phyloP scores from a whole-genome alignment of 352 stramenopile genomes.

The Phytophthora hybrid region DNA sequence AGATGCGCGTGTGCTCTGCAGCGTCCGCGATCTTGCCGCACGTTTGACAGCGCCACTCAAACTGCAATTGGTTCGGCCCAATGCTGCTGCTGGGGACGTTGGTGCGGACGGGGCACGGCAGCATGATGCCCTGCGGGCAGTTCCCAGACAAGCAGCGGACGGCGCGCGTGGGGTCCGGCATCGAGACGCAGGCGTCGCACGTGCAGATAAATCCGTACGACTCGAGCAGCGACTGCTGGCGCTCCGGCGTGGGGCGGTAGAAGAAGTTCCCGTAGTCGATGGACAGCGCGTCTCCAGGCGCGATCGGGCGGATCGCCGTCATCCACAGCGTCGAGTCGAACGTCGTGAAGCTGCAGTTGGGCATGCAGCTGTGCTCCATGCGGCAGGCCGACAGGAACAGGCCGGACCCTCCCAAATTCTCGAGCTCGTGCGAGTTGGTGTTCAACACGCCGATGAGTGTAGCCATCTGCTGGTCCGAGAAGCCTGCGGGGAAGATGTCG shows the following conservation, averaged over 20 bases:
- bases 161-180: conserved; percentile 60
- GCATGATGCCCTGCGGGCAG: conserved; percentile 54
- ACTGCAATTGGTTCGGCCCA: conserved; percentile 51
- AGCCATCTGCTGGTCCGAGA: conserved; percentile 68
- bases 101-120: conserved; percentile 46
- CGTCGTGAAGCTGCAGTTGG: conserved; percentile 83
- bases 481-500: conserved; percentile 62
- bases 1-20: conserved; percentile 43
- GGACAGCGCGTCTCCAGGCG: conserved; percentile 65
- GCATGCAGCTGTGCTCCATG: conserved; percentile 79
- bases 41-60: conserved; percentile 63
- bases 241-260: conserved; percentile 72
- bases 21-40: conserved; percentile 51
- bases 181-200: conserved; percentile 61
- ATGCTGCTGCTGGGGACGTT: conserved; percentile 36
- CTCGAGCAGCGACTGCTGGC: conserved; percentile 61
- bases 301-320: conserved; percentile 75
- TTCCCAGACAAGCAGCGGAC: conserved; percentile 55
- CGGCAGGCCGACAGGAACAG: conserved; percentile 76
- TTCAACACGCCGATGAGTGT: conserved; percentile 77
- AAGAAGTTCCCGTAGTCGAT: conserved; percentile 88
- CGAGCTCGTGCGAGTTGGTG: conserved; percentile 79
- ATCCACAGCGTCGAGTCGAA: conserved; percentile 78
- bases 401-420: conserved; percentile 75
- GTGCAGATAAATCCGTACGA: conserved; percentile 75